Evolutionary conservation across 2,329 filamentous ascomycete species (phyloP).

Genomic region (Hymenoscyphus scutula): DNA sequence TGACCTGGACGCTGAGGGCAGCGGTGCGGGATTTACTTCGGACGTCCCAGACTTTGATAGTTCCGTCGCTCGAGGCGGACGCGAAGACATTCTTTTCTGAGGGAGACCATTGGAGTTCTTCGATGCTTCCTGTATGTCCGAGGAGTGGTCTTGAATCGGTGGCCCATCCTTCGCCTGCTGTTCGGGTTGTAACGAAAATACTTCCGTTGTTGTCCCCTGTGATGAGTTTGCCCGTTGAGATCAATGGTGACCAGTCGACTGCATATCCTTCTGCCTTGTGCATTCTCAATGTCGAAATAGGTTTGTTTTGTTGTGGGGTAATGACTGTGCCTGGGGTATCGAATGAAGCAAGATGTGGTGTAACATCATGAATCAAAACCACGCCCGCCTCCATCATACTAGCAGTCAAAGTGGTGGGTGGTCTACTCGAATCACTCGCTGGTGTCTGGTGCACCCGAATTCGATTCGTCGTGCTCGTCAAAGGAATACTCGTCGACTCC

Average conservation of each 20-base stretch:
- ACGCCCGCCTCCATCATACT: conserved; percentile 89
- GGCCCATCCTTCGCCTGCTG: conserved; percentile 83
- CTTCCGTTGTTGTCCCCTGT: conserved; percentile 89
- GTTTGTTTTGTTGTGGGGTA: conserved; percentile 81
- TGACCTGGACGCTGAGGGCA: conserved; percentile 84
- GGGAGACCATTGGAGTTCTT: conserved; percentile 96
- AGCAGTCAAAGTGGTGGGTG: conserved; percentile 81
- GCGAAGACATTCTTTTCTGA: conserved; percentile 91
- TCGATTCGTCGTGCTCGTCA: conserved; percentile 87
- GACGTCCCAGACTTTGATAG: conserved; percentile 93
- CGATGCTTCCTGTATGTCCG: conserved; percentile 81
- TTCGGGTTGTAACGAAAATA: conserved; percentile 85
- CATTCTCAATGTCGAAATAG: conserved; percentile 79
- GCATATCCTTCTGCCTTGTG: conserved; percentile 95
- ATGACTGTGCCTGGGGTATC: conserved; percentile 83
- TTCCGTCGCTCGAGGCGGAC: conserved; percentile 90
- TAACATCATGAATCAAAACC: conserved; percentile 91
- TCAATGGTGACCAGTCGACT: conserved; percentile 88
- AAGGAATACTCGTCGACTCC: conserved; percentile 84
- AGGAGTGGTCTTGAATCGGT: conserved; percentile 81
- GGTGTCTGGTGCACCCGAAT: conserved; percentile 84
- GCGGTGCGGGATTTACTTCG: conserved; percentile 84
- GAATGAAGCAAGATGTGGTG: conserved; percentile 83
- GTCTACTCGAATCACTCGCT: conserved; percentile 64
- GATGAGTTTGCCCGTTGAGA: conserved; percentile 78